Evolutionary conservation across 306 rosid species (phyloP).

Genomic region (Trifolium pratense): DNA sequence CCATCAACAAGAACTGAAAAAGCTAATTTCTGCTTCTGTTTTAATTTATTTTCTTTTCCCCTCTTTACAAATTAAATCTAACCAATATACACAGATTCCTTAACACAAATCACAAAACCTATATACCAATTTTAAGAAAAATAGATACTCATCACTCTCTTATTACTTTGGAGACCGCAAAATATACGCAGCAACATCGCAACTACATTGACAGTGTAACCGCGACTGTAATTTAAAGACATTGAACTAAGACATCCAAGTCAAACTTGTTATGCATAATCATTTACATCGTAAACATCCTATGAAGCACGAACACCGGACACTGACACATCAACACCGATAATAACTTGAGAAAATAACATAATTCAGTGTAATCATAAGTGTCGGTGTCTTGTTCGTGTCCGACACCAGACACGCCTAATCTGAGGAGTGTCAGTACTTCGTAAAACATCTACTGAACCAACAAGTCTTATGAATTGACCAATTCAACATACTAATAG

Average conservation of each 20-base stretch:
- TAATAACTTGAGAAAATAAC: no score
- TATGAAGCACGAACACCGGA: no score
- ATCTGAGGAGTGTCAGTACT: no score
- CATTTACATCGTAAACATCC: background rate
- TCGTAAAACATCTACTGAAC: background rate
- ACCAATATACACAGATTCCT: background rate
- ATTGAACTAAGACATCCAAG: slow-evolving; percentile 1
- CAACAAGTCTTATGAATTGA: slow-evolving; percentile 25
- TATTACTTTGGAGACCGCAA: background rate
- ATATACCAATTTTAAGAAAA: background rate
- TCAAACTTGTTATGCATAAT: slow-evolving; percentile 7
- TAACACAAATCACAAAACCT: background rate
- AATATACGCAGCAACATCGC: background rate
- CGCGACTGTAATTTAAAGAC: background rate
- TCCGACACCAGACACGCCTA: no score
- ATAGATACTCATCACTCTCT: background rate
- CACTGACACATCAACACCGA: no score
- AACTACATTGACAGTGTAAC: background rate
- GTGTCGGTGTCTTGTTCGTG: no score
- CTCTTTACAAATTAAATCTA: slow-evolving; percentile 12
- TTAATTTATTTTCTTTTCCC: background rate
- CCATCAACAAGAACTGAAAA: slow-evolving; percentile 11
- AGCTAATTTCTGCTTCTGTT: background rate
- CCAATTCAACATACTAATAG: slow-evolving; percentile 9
- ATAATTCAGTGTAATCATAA: no score